Evolutionary conservation across 2,329 filamentous ascomycete genomes (phyloP).

Genomic region (Orbilia ellipsospora): DNA sequence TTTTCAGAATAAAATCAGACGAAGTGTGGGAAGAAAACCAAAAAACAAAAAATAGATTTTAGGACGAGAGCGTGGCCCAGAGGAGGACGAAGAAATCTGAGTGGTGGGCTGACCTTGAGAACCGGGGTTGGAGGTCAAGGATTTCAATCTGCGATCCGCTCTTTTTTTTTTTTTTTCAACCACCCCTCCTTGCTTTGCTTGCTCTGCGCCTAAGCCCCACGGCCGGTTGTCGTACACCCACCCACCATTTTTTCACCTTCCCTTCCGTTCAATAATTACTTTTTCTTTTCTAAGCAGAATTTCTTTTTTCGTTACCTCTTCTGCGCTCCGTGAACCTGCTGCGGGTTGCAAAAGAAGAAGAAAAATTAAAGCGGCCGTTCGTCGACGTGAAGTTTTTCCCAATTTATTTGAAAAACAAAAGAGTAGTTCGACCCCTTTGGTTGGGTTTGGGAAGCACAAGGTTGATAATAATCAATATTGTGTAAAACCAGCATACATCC

Average conservation of each 20-base stretch:
- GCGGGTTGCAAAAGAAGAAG: conserved; percentile 5
- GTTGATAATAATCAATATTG: conserved; percentile 38
- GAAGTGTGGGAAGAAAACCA: conserved; percentile 41
- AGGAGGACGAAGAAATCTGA: conserved; percentile 26
- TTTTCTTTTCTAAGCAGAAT: conserved; percentile 8
- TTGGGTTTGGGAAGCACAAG: conserved; percentile 50
- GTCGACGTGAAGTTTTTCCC: conserved; percentile 48
- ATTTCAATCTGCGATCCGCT: conserved; percentile 52
- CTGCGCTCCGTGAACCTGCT: conserved; percentile 22
- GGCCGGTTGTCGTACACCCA: conserved; percentile 40
- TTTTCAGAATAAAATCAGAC: conserved; percentile 55
- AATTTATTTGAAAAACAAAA: conserved; percentile 53
- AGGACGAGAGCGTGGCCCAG: conserved; percentile 11
- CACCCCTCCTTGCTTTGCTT: conserved; percentile 35
- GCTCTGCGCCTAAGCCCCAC: conserved; percentile 50
- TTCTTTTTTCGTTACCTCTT: not conserved
- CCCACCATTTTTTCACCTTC: conserved; percentile 22
- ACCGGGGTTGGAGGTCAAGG: conserved; percentile 38
- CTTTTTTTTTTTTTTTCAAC: conserved; percentile 21
- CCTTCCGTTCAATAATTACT: conserved; percentile 26
- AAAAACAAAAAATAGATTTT: conserved; percentile 28
- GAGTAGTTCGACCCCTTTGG: conserved; percentile 47
- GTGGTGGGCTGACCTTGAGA: conserved; percentile 53
- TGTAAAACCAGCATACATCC: conserved; percentile 35
- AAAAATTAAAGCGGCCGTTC: conserved; percentile 29